phyloP scores from a whole-genome alignment of 2,329 filamentous ascomycete genomes.

The Cladosporium velox region DNA sequence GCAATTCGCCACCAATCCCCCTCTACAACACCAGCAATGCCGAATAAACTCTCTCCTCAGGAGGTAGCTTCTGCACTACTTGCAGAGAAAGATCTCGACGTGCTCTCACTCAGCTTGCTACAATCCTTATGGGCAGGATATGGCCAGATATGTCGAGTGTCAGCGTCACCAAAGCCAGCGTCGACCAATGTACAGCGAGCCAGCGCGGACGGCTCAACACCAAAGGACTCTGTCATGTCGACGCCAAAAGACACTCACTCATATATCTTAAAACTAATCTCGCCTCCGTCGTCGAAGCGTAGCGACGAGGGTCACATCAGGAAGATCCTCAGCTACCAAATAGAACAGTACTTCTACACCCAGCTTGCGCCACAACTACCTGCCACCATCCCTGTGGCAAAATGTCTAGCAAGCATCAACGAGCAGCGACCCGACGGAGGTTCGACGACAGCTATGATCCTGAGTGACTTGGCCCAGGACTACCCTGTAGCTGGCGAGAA shows the following conservation, averaged over 20 bases:
- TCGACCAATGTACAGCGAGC: background rate
- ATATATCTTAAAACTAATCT: conserved; percentile 62
- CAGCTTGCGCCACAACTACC: conserved; percentile 55
- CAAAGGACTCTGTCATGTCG: conserved; percentile 28
- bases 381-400: conserved; percentile 50
- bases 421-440: background rate
- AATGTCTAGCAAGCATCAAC: conserved; percentile 42
- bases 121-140: conserved; percentile 53
- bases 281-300: conserved; percentile 48
- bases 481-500: conserved; percentile 62
- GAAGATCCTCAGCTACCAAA: conserved; percentile 67
- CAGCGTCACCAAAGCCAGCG: conserved; percentile 37
- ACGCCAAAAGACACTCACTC: conserved; percentile 26
- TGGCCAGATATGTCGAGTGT: conserved; percentile 58
- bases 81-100: conserved; percentile 3
- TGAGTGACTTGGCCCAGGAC: conserved; percentile 56
- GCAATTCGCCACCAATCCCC: background rate
- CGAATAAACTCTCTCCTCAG: background rate
- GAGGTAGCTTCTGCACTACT: background rate
- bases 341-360: conserved; percentile 67
- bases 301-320: conserved; percentile 63
- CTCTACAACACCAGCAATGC: background rate
- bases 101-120: conserved; percentile 26
- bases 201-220: conserved; percentile 13
- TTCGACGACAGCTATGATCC: conserved; percentile 55